Evolutionary conservation across 345 rosid genomes (phyloP).

Genomic region (Noccaea caerulescens): DNA sequence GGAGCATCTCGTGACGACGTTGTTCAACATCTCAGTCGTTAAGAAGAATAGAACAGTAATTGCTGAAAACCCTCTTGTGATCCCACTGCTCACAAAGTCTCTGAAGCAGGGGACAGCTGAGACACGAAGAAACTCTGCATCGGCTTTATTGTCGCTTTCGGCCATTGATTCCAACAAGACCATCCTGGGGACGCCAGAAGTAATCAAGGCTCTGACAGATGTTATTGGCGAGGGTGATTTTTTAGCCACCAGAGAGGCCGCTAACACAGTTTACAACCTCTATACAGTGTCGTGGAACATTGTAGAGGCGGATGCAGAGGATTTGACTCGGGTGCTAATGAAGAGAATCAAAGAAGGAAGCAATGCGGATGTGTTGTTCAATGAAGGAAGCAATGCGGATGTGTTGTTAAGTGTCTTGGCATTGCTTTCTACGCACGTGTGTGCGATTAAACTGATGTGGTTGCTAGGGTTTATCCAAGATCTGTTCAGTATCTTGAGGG

Average conservation of each 20-base stretch:
- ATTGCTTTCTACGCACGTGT: too few species aligned
- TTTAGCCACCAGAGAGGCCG: slow-evolving; percentile 33
- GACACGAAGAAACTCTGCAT: slow-evolving; percentile 58
- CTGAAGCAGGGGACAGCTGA: slow-evolving; percentile 45
- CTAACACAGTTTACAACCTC: slow-evolving; percentile 51
- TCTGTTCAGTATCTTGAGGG: slow-evolving; percentile 54
- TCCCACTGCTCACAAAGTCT: slow-evolving; percentile 50
- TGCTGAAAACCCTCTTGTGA: slow-evolving; percentile 45
- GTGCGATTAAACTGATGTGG: too few species aligned
- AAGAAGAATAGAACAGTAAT: slow-evolving; percentile 41
- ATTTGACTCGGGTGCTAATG: slow-evolving; percentile 47
- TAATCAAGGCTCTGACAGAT: too few species aligned
- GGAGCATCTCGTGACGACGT: too few species aligned
- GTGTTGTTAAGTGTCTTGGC: too few species aligned
- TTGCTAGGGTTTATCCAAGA: slow-evolving; percentile 35
- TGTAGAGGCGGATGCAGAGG: slow-evolving; percentile 45
- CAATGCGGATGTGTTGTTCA: too few species aligned
- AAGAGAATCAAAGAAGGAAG: slow-evolving; percentile 35
- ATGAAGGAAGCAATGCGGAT: too few species aligned
- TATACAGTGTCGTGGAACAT: slow-evolving; percentile 45
- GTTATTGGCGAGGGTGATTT: too few species aligned
- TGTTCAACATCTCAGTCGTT: slow-evolving; percentile 42
- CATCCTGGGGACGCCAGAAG: too few species aligned
- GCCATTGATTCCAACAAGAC: neutral
- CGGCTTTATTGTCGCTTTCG: slow-evolving; percentile 52